Evolutionary conservation across 495 filamentous ascomycete genomes (phyloP), one percentile per base, ranked within the genome.

Genomic region (Annulohypoxylon stygium): DNA sequence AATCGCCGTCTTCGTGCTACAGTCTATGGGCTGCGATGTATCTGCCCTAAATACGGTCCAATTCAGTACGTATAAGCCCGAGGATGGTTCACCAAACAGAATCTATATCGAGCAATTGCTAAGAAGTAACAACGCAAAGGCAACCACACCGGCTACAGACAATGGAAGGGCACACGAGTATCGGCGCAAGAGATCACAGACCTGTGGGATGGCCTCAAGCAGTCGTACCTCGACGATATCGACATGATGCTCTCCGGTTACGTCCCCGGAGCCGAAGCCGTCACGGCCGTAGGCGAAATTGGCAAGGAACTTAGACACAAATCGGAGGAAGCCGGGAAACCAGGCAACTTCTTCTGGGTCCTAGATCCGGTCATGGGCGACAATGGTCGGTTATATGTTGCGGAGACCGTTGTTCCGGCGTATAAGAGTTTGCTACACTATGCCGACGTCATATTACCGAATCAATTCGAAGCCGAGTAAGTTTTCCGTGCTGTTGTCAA

Each of bases 291-390:
- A 14, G 96, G 96, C 2, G 81, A 84, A 47, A 97, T 98, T 70
- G 95, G 88, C 4, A 83, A 89, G 67, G 93, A 97, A 73, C 84
- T 97, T 51, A 91, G 91, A 78, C 84, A 85, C 50, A 91, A 90
- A 60, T 86, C 88, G 5, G 81, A 83, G 4, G 82, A 83, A 14
- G 88, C 88, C 34, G 36, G 41, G 1, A 70, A 60, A 18, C 89
- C 91, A 0, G 94, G 94, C 0, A 90, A 88, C 25, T 96, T 98
- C 83, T 98, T 98, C 81, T 98, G 95, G 95, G 91, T 97, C n/a
- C 85, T 99, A 50, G 96, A 99, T 79, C 96, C 96, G 0, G 97
- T 99, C 12, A 99, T 99, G 96, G 96, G 96, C 50, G 96, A 99
- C 77, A 92, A 97, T 75, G 97, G 93, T 37, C 88, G 88, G 41